phyloP scores from a whole-genome alignment of 2,329 filamentous ascomycete genomes.

The Penicillium palitans region DNA sequence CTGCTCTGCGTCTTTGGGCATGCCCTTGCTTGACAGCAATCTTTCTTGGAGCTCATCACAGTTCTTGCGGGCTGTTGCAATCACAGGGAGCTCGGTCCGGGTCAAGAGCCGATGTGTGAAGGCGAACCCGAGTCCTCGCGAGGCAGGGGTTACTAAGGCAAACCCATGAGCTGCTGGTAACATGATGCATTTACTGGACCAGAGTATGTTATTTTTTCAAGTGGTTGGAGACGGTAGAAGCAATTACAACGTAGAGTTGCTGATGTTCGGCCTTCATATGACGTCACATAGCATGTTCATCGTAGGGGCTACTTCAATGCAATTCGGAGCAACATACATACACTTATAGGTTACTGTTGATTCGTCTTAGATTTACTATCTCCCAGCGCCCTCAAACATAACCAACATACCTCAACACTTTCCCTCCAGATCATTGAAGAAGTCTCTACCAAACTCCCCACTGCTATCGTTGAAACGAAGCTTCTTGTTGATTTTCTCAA shows the following conservation, averaged over 20 bases:
- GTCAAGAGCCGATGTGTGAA: slow-evolving; percentile 59
- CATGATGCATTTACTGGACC: slow-evolving; percentile 4
- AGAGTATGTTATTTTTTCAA: not conserved
- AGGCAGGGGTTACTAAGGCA: slow-evolving; percentile 56
- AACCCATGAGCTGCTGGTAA: slow-evolving; percentile 22
- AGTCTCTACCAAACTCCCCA: slow-evolving; percentile 57
- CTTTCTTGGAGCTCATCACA: slow-evolving; percentile 50
- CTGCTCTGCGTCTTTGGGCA: slow-evolving; percentile 41
- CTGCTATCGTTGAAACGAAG: slow-evolving; percentile 63
- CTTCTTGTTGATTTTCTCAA: slow-evolving; percentile 59
- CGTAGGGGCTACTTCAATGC: not conserved
- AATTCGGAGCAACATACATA: not conserved
- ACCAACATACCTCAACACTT: slow-evolving; percentile 30
- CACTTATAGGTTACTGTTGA: too few relatives aligned
- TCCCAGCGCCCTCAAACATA: not conserved
- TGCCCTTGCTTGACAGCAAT: slow-evolving; percentile 53
- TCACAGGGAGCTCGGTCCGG: slow-evolving; percentile 57
- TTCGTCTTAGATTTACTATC: not conserved
- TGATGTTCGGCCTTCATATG: not conserved
- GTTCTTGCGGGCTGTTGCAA: slow-evolving; percentile 61
- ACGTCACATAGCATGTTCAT: slow-evolving; percentile 2
- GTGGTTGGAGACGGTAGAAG: not conserved
- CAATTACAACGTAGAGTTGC: not conserved
- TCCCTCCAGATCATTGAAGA: slow-evolving; percentile 62
- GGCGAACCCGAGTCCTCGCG: slow-evolving; percentile 63